phyloP scores from a whole-genome alignment of 1,284 basidiomycete genomes.

The Hypsizygus ulmarius region DNA sequence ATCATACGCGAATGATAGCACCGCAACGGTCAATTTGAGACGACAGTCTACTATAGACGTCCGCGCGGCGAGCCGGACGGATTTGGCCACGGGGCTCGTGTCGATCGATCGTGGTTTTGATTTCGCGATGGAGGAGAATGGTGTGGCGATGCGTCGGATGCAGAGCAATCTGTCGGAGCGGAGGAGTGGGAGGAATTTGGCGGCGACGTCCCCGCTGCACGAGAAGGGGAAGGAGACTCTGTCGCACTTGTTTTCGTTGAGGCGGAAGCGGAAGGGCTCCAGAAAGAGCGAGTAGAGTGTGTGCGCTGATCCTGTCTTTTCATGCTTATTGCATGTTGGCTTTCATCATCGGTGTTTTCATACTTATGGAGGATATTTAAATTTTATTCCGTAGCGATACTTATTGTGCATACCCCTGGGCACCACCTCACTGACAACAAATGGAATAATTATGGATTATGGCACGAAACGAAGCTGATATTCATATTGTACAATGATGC shows the following conservation, averaged over 20 bases:
- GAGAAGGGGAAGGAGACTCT: conserved; percentile 29
- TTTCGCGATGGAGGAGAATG: conserved; percentile 77
- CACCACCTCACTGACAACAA: no score
- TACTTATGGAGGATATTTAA: no score
- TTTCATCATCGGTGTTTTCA: no score
- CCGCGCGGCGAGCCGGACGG: conserved; percentile 54
- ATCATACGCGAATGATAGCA: conserved; percentile 14
- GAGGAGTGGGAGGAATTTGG: conserved; percentile 33
- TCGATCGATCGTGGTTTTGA: conserved; percentile 73
- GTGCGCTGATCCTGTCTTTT: neutral
- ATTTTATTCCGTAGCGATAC: no score
- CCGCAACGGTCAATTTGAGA: conserved; percentile 22
- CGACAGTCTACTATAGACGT: conserved; percentile 30
- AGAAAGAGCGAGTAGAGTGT: neutral
- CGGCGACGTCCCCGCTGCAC: conserved; percentile 40
- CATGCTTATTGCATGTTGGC: neutral
- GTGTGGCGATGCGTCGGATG: conserved; percentile 71
- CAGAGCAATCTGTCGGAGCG: conserved; percentile 67
- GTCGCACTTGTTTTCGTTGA: conserved; percentile 28
- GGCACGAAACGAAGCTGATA: no score
- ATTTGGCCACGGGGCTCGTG: conserved; percentile 74
- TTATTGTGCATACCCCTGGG: no score
- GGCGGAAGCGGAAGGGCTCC: conserved; percentile 21
- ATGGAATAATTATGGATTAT: no score
- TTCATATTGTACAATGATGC: no score